phyloP scores from a whole-genome alignment of 2,329 filamentous ascomycete species.

The Alternaria novae-zelandiae region DNA sequence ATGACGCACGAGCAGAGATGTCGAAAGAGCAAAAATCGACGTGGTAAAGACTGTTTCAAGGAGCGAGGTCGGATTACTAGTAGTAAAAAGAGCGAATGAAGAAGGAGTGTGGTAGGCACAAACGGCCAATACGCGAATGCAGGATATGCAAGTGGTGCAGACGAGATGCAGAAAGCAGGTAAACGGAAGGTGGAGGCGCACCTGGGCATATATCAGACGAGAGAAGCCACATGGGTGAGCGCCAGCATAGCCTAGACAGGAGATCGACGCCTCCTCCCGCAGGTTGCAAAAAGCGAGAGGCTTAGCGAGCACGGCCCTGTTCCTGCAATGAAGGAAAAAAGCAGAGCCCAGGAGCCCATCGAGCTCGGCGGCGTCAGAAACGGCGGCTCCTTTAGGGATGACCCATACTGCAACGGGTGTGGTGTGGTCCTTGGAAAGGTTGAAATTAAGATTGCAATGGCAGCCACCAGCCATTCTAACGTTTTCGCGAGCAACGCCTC shows the following conservation, averaged over 20 bases:
- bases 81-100: conserved; percentile 24
- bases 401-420: conserved; percentile 30
- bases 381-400: conserved; percentile 25
- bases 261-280: conserved; percentile 32
- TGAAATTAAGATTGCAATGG: conserved; percentile 37
- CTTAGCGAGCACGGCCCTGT: conserved; percentile 23
- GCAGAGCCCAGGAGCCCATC: conserved; percentile 14
- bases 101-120: conserved; percentile 28
- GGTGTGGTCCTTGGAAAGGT: conserved; percentile 17
- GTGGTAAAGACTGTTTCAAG: conserved; percentile 16
- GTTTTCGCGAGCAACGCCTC: conserved; percentile 13
- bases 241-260: conserved; percentile 23
- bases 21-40: conserved; percentile 19
- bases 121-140: conserved; percentile 9
- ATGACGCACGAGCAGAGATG: conserved; percentile 15
- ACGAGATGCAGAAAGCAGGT: conserved; percentile 28
- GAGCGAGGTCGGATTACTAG: conserved; percentile 21
- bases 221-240: conserved; percentile 16
- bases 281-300: conserved; percentile 27
- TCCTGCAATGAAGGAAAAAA: conserved; percentile 18
- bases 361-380: conserved; percentile 34
- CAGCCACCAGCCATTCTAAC: conserved; percentile 26
- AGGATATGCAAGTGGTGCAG: conserved; percentile 31
- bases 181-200: conserved; percentile 1
- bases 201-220: conserved; percentile 26